A percentile compares a stretch with the other conserved stretches of the same genome.
Conservation (phyloP, 257 asterid species). For the Ballota nigra region DNA sequence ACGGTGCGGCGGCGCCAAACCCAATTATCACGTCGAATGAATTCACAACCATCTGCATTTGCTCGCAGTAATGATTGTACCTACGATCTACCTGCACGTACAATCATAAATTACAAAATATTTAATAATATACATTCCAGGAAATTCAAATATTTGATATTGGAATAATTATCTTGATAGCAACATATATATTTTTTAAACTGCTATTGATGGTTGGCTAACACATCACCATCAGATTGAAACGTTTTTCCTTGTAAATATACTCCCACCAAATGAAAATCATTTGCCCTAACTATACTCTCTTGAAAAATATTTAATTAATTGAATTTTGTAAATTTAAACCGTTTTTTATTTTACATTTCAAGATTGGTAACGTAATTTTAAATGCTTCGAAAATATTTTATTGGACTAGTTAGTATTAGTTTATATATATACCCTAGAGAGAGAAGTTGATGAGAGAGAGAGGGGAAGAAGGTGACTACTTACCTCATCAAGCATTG, state of each 20-base stretch:
- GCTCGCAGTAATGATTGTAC: slow-evolving; percentile 91
- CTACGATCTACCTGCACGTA: slow-evolving; percentile 71
- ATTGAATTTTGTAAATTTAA: background rate
- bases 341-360: too few relatives aligned
- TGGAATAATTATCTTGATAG: background rate
- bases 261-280: slow-evolving; percentile 27
- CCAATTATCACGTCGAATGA: slow-evolving; percentile 97
- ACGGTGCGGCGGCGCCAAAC: slow-evolving; percentile 83
- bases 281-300: slow-evolving; percentile 26
- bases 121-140: too few relatives aligned
- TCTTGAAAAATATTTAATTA: background rate
- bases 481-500: slow-evolving; percentile 99
- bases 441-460: too few relatives aligned
- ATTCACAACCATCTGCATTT: slow-evolving; percentile 93
- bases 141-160: background rate
- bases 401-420: too few relatives aligned
- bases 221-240: slow-evolving; percentile 23
- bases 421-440: too few relatives aligned
- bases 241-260: slow-evolving; percentile 23
- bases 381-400: too few relatives aligned
- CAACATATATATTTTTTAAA: background rate
- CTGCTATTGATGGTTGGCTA: background rate
- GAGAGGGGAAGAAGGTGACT: slow-evolving; percentile 13
- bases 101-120: background rate
- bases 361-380: too few relatives aligned